These are phyloP conservation scores for Cercospora sojina DNA, from an alignment of 2,329 filamentous ascomycete species.

Conservation along the genomic window DNA sequence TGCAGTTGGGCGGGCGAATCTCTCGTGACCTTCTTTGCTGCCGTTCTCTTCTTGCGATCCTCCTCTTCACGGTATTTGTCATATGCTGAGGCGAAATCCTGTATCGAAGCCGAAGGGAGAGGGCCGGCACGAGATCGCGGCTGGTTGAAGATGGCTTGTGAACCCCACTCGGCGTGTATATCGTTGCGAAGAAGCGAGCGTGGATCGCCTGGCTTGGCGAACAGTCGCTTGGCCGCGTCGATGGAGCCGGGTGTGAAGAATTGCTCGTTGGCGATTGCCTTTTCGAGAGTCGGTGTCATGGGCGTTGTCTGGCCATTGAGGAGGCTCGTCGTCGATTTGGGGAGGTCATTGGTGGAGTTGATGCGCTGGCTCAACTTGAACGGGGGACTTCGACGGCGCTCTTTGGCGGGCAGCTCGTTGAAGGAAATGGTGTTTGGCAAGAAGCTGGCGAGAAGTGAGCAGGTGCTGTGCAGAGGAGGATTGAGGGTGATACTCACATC, in stretches of 20 bases:
- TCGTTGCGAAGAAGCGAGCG: constrained; percentile 67
- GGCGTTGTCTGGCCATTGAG: constrained; percentile 44
- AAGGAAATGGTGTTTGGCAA: constrained; percentile 92
- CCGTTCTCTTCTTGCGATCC: constrained; percentile 16
- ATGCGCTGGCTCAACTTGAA: constrained; percentile 40
- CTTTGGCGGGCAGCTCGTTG: constrained; percentile 52
- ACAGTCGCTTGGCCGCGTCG: constrained; percentile 52
- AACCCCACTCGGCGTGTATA: constrained; percentile 74
- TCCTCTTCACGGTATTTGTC: constrained; percentile 37
- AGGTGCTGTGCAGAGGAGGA: constrained; percentile 2
- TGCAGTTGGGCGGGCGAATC: constrained; percentile 23
- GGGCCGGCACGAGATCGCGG: constrained; percentile 72
- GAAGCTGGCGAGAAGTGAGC: constrained; percentile 58
- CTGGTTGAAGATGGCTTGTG: constrained; percentile 64
- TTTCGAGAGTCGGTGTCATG: constrained; percentile 40
- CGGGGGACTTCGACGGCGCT: constrained; percentile 29
- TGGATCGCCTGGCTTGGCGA: constrained; percentile 50
- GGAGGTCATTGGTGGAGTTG: constrained; percentile 13
- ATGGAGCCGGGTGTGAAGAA: constrained; percentile 47
- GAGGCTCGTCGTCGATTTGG: constrained; percentile 39
- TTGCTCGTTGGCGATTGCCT: constrained; percentile 32
- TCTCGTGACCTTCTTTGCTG: constrained; percentile 24
- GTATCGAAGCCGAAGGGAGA: constrained; percentile 71
- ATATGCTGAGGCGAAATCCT: constrained; percentile 61
- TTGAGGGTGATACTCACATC: constrained; percentile 33